Conservation (phyloP, 805 yeast species). For the Kluyveromyces lactis region DNA sequence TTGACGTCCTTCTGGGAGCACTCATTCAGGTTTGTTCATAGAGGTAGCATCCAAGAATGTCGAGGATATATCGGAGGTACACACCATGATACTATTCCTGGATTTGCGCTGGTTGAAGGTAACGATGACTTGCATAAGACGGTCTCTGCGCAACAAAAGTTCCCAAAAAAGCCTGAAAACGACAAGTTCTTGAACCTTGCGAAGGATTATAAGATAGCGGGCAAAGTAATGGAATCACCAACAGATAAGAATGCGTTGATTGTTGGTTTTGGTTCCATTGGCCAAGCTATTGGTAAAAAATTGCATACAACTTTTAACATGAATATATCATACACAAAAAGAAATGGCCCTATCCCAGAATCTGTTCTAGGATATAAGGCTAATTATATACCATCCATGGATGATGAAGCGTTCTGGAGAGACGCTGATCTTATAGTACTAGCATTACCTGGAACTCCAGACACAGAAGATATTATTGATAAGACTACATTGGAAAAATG, state of each 20-base stretch:
- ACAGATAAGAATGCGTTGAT: slow-evolving; percentile 50
- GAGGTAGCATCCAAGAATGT: slow-evolving; percentile 37
- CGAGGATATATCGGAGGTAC: slow-evolving; percentile 33
- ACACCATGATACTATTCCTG: slow-evolving; percentile 3
- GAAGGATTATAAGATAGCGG: slow-evolving; percentile 38
- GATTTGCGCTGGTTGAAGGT: slow-evolving; percentile 22
- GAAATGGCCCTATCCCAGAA: slow-evolving; percentile 33
- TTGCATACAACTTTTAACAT: slow-evolving; percentile 49
- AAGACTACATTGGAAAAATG: slow-evolving; percentile 37
- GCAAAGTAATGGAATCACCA: slow-evolving; percentile 43
- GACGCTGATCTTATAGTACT: slow-evolving; percentile 50
- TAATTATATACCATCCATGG: slow-evolving; percentile 38
- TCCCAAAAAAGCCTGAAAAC: slow-evolving; percentile 13
- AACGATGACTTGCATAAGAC: slow-evolving; percentile 5
- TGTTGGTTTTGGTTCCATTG: slow-evolving; percentile 73
- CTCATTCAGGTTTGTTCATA: slow-evolving; percentile 30
- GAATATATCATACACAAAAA: slow-evolving; percentile 54
- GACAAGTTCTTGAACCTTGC: slow-evolving; percentile 32
- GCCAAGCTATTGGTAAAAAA: slow-evolving; percentile 52
- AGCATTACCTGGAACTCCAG: slow-evolving; percentile 57
- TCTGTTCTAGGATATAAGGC: slow-evolving; percentile 39
- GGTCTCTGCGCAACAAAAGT: not conserved
- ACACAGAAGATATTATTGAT: slow-evolving; percentile 50
- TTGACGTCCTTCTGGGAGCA: slow-evolving; percentile 41
- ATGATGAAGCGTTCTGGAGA: slow-evolving; percentile 31